A percentile compares a stretch with the other conserved stretches of the same genome.
phyloP scores from a whole-genome alignment of 208 protist species.

The Strigomonas galati region DNA sequence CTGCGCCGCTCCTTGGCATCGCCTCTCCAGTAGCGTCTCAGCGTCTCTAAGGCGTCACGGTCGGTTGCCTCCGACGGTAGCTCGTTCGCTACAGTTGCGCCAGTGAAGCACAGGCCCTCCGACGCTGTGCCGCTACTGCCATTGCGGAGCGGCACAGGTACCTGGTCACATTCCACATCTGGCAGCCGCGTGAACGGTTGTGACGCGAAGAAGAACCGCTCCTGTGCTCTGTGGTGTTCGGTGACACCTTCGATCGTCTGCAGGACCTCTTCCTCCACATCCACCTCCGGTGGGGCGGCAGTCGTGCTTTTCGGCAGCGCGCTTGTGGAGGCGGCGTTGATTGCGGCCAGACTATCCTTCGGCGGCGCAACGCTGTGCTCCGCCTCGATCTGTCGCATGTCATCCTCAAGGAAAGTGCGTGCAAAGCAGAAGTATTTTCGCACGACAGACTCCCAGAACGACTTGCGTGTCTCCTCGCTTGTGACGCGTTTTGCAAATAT shows the following conservation, averaged over 20 bases:
- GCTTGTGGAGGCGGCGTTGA: slow-evolving; percentile 50
- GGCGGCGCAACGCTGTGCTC: slow-evolving; percentile 1
- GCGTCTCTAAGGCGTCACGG: slow-evolving; percentile 50
- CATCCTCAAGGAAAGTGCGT: slow-evolving; percentile 76
- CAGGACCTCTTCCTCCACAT: slow-evolving; percentile 23
- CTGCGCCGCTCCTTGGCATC: slow-evolving; percentile 22
- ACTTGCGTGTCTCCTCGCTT: slow-evolving; percentile 47
- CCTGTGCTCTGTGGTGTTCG: neutral
- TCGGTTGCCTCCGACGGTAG: slow-evolving; percentile 54
- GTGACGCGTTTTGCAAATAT: slow-evolving; percentile 59
- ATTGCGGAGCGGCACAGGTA: neutral
- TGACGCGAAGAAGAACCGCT: slow-evolving; percentile 20
- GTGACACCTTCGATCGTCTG: slow-evolving; percentile 11
- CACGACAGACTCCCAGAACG: slow-evolving; percentile 81
- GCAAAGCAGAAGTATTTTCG: slow-evolving; percentile 87
- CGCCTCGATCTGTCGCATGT: slow-evolving; percentile 42
- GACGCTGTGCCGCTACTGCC: slow-evolving; percentile 4
- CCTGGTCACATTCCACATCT: neutral
- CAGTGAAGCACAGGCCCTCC: slow-evolving; percentile 14
- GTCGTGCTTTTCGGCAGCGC: slow-evolving; percentile 46
- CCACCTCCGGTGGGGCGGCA: neutral
- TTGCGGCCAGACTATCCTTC: slow-evolving; percentile 20
- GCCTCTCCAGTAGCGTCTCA: slow-evolving; percentile 60
- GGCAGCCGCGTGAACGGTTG: slow-evolving; percentile 1
- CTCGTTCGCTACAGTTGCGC: slow-evolving; percentile 25